Conservation (phyloP, 352 stramenopile species). For the Blastocystis sp. region DNA sequence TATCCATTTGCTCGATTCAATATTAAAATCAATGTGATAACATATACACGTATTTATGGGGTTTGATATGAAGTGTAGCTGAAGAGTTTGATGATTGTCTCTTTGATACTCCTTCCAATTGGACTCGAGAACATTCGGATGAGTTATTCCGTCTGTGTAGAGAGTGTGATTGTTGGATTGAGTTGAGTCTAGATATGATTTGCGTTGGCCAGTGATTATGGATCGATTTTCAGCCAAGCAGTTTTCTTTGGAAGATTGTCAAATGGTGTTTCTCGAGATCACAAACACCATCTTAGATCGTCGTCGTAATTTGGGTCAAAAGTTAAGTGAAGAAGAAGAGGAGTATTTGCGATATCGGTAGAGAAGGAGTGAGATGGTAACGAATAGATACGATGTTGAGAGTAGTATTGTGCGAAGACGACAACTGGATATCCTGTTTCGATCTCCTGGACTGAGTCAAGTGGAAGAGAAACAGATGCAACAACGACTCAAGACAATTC, state of each 20-base stretch:
- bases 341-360: not conserved
- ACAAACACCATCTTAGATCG: not conserved
- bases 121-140: slow-evolving; percentile 47
- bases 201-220: slow-evolving; percentile 60
- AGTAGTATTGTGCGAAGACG: not conserved
- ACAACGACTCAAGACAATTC: not conserved
- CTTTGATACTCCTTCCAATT: not conserved
- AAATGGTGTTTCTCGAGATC: slow-evolving; percentile 6
- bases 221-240: slow-evolving; percentile 43
- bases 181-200: slow-evolving; percentile 20
- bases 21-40: slow-evolving; percentile 44
- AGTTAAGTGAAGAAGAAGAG: slow-evolving; percentile 16
- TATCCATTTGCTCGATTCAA: slow-evolving; percentile 62
- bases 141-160: slow-evolving; percentile 56
- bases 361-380: not conserved
- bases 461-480: slow-evolving; percentile 13
- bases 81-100: slow-evolving; percentile 57
- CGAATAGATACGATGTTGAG: not conserved
- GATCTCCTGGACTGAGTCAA: not conserved
- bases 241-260: slow-evolving; percentile 3
- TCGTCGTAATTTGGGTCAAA: not conserved
- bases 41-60: slow-evolving; percentile 7
- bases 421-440: slow-evolving; percentile 12
- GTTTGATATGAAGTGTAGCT: slow-evolving; percentile 15
- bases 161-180: not conserved